A percentile compares a stretch with the other conserved stretches of the same genome.
Conservation (phyloP, 2,329 filamentous ascomycete species). For the Stagonosporopsis tanaceti region DNA sequence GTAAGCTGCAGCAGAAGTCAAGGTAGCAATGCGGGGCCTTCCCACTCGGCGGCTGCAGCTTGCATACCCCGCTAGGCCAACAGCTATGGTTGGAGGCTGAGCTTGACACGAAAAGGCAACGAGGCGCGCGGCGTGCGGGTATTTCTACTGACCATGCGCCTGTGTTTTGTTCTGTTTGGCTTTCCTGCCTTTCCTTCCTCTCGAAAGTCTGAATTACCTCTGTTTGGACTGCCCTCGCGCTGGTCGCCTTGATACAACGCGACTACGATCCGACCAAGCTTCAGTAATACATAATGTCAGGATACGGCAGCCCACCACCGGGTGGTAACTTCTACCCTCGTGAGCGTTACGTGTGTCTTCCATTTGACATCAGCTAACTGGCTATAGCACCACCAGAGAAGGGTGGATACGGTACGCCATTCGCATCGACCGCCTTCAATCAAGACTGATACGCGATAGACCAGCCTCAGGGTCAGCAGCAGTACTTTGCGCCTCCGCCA, state of each 20-base stretch:
- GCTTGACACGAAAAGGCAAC: slow-evolving; percentile 31
- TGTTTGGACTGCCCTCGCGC: slow-evolving; percentile 3
- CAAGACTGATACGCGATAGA: slow-evolving; percentile 27
- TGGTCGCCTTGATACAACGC: slow-evolving; percentile 10
- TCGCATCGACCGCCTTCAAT: background rate
- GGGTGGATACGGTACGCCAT: slow-evolving; percentile 36
- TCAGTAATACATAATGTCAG: slow-evolving; percentile 35
- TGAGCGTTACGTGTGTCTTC: slow-evolving; percentile 23
- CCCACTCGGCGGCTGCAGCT: slow-evolving; percentile 18
- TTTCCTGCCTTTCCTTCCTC: slow-evolving; percentile 9
- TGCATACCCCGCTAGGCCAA: slow-evolving; percentile 40
- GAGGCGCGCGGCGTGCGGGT: slow-evolving; percentile 30
- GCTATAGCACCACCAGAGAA: slow-evolving; percentile 45
- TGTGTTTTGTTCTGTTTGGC: slow-evolving; percentile 2
- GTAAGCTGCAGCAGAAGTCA: slow-evolving; percentile 15
- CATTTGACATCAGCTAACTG: slow-evolving; percentile 21
- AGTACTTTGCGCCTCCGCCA: slow-evolving; percentile 51
- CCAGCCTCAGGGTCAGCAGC: slow-evolving; percentile 42
- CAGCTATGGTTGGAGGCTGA: slow-evolving; percentile 45
- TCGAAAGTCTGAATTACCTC: background rate
- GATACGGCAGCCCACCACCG: slow-evolving; percentile 40
- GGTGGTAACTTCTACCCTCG: slow-evolving; percentile 49
- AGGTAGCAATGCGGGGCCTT: slow-evolving; percentile 14
- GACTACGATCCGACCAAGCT: background rate
- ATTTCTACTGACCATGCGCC: slow-evolving; percentile 34